Conservation (phyloP, 108 stramenopile genomes). For the Cyclotella distinguenda region DNA sequence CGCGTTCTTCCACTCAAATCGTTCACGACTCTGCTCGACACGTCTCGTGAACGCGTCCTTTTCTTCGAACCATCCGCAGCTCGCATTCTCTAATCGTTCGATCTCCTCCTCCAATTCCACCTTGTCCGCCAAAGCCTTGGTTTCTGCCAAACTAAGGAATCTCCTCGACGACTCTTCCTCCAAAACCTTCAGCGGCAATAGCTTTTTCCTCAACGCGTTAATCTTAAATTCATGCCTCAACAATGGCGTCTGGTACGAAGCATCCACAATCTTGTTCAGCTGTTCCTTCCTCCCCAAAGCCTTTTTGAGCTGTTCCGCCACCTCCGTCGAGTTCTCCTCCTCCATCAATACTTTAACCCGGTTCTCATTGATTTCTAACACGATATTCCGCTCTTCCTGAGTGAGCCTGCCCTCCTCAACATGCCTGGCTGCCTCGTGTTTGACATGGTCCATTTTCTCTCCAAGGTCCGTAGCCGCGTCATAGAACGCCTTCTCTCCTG, state of each 20-base stretch:
- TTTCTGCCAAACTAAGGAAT: slow-evolving; percentile 69
- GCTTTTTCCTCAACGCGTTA: slow-evolving; percentile 52
- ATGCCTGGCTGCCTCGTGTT: slow-evolving; percentile 64
- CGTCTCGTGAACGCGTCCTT: slow-evolving; percentile 68
- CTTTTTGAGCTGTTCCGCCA: slow-evolving; percentile 65
- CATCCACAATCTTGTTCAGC: slow-evolving; percentile 38
- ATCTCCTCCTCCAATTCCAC: slow-evolving; percentile 77
- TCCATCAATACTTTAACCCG: slow-evolving; percentile 46
- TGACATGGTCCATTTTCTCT: slow-evolving; percentile 60
- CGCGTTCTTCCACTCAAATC: slow-evolving; percentile 28
- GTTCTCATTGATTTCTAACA: slow-evolving; percentile 69
- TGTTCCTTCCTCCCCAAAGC: slow-evolving; percentile 57
- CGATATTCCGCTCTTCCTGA: slow-evolving; percentile 49
- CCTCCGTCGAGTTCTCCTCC: slow-evolving; percentile 58
- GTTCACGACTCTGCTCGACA: slow-evolving; percentile 48
- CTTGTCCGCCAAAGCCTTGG: slow-evolving; percentile 65
- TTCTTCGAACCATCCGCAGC: slow-evolving; percentile 86
- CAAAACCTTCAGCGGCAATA: slow-evolving; percentile 60
- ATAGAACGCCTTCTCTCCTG: slow-evolving; percentile 84
- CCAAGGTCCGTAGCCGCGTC: slow-evolving; percentile 65
- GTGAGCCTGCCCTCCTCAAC: slow-evolving; percentile 75
- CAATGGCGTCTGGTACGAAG: slow-evolving; percentile 30
- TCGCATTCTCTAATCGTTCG: slow-evolving; percentile 55
- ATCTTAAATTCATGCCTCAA: slow-evolving; percentile 70
- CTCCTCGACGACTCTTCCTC: slow-evolving; percentile 72